A percentile compares a stretch with the other conserved stretches of the same genome.
phyloP scores from a whole-genome alignment of 371 early-diverging fungal genomes.

The Mucor racemosus region DNA sequence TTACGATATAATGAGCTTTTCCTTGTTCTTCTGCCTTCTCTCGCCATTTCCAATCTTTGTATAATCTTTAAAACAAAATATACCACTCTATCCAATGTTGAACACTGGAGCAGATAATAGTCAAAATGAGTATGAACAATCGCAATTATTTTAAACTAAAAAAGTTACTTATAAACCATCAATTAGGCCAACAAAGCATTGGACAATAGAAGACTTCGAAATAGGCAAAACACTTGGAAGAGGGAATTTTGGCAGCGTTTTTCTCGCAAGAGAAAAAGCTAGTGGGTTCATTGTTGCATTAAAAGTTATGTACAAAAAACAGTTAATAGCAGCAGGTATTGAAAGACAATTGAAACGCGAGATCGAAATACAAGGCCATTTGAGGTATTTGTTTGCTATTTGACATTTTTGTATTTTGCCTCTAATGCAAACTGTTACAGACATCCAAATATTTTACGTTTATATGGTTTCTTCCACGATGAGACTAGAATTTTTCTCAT shows the following conservation, averaged over 20 bases:
- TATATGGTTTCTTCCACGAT: slow-evolving; percentile 99
- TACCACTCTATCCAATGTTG: not conserved
- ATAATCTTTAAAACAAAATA: not conserved
- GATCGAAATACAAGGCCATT: slow-evolving; percentile 95
- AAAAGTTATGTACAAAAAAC: slow-evolving; percentile 90
- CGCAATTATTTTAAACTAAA: not conserved
- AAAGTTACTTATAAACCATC: not conserved
- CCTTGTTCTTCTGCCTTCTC: too few species aligned
- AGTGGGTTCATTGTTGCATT: slow-evolving; percentile 93
- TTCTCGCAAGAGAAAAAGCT: slow-evolving; percentile 92
- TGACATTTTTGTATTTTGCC: not conserved
- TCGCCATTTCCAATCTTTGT: not conserved
- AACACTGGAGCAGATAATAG: not conserved
- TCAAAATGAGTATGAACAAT: not conserved
- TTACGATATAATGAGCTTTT: not conserved
- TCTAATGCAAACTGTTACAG: slow-evolving; percentile 35
- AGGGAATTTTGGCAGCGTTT: slow-evolving; percentile 98
- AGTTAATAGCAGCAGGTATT: slow-evolving; percentile 59
- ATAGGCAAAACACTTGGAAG: slow-evolving; percentile 92
- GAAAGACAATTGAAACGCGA: slow-evolving; percentile 71
- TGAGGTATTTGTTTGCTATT: slow-evolving; percentile 57
- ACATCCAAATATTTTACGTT: slow-evolving; percentile 93
- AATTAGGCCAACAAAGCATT: slow-evolving; percentile 44
- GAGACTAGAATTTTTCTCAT: slow-evolving; percentile 91
- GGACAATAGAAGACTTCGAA: slow-evolving; percentile 96